Percentiles rank a stretch among this genome's conserved stretches.
phyloP scores from a whole-genome alignment of 2,329 filamentous ascomycete genomes.

The Curvularia verruculosa region DNA sequence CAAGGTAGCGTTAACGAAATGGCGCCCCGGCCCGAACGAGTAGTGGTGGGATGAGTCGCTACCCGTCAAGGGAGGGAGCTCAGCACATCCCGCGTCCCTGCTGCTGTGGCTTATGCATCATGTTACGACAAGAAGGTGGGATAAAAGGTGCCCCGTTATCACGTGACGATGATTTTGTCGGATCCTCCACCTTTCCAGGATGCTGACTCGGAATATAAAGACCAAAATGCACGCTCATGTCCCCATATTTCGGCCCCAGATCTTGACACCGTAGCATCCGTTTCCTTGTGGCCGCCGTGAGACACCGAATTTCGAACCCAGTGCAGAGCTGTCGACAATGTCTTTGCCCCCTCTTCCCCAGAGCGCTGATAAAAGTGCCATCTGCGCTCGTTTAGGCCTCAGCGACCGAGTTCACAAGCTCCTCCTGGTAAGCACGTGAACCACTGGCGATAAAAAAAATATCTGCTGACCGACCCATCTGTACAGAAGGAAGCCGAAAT shows the following conservation, averaged over 20 bases:
- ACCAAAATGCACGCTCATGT: background rate
- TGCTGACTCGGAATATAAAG: conserved; percentile 30
- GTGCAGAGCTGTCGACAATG: conserved; percentile 20
- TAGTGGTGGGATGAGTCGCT: conserved; percentile 19
- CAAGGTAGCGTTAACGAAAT: conserved; percentile 23
- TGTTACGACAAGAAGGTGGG: conserved; percentile 27
- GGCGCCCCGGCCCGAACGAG: conserved; percentile 31
- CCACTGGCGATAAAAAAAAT: background rate
- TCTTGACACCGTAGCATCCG: background rate
- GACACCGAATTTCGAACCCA: background rate
- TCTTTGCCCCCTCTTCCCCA: conserved; percentile 43
- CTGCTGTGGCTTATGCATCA: conserved; percentile 26
- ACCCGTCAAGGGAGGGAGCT: conserved; percentile 18
- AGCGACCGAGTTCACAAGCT: conserved; percentile 51
- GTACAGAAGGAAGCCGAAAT: conserved; percentile 51
- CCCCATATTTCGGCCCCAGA: background rate
- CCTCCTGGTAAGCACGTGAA: conserved; percentile 51
- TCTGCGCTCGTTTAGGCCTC: conserved; percentile 53
- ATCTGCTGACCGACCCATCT: conserved; percentile 10
- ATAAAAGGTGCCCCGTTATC: conserved; percentile 26
- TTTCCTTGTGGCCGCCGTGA: conserved; percentile 2
- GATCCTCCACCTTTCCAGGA: conserved; percentile 15
- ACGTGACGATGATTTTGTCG: conserved; percentile 28
- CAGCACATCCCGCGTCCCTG: conserved; percentile 24
- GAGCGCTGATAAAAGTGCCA: conserved; percentile 54